Percentiles rank a stretch among this genome's conserved stretches.
Evolutionary conservation across 2,329 filamentous ascomycete species (phyloP).

Genomic region (Ampelomyces quisqualis): DNA sequence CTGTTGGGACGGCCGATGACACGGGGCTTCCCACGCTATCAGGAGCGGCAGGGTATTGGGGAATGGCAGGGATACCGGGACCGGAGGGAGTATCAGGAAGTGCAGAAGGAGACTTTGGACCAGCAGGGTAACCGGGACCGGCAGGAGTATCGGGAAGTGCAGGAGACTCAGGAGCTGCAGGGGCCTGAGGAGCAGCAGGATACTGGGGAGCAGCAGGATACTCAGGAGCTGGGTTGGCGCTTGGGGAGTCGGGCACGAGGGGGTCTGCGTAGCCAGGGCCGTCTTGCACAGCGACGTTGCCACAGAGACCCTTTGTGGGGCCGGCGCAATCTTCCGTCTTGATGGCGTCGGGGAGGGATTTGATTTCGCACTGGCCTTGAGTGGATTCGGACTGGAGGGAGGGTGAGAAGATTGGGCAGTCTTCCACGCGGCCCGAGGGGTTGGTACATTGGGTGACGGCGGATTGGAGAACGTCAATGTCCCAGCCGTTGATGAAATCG

Average conservation of each 20-base stretch:
- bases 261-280: slow-evolving; percentile 47
- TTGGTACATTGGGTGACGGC: slow-evolving; percentile 75
- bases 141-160: too few relatives aligned
- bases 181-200: slow-evolving; percentile 1
- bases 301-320: slow-evolving; percentile 63
- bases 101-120: too few relatives aligned
- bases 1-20: slow-evolving; percentile 20
- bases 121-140: too few relatives aligned
- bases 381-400: slow-evolving; percentile 59
- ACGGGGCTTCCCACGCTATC: slow-evolving; percentile 5
- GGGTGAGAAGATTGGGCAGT: slow-evolving; percentile 69
- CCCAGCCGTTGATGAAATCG: slow-evolving; percentile 73
- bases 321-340: slow-evolving; percentile 61
- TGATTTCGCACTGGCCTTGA: slow-evolving; percentile 62
- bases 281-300: slow-evolving; percentile 56
- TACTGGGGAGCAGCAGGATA: slow-evolving; percentile 18
- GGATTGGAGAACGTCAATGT: slow-evolving; percentile 62
- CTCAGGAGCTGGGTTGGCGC: slow-evolving; percentile 11
- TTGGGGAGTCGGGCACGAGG: slow-evolving; percentile 21
- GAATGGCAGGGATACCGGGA: slow-evolving; percentile 10
- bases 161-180: slow-evolving; percentile 15
- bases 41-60: slow-evolving; percentile 6
- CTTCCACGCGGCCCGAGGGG: slow-evolving; percentile 64
- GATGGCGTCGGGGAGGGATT: slow-evolving; percentile 56
- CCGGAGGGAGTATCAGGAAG: too few relatives aligned